These are phyloP conservation scores for Paracorniculantispora psalliotae DNA, from an alignment of 2,329 filamentous ascomycete species.

Conservation along the genomic window DNA sequence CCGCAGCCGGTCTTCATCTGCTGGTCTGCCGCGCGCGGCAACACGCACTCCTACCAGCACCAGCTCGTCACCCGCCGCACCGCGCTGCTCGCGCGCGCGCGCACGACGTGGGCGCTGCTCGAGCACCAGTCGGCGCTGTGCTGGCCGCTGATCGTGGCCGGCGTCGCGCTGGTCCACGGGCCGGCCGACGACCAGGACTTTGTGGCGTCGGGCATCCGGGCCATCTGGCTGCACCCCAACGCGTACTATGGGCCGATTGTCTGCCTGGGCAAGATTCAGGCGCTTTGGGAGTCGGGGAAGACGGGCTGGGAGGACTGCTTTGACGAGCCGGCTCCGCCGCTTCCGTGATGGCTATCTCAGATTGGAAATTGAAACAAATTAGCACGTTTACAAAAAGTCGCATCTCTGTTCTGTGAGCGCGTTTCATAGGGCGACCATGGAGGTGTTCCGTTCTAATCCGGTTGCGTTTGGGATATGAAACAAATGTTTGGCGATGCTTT, in stretches of 20 bases:
- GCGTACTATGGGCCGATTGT: background rate
- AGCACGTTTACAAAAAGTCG: too few species aligned
- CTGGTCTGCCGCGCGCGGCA: background rate
- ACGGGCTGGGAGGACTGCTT: conserved; percentile 3
- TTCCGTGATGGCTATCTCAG: background rate
- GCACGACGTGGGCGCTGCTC: background rate
- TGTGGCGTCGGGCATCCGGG: background rate
- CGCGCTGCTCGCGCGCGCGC: background rate
- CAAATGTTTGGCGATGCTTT: background rate
- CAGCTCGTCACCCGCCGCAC: background rate
- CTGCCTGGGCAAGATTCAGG: background rate
- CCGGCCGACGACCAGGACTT: background rate
- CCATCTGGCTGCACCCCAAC: background rate
- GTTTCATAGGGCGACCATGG: background rate
- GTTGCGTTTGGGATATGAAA: conserved; percentile 2
- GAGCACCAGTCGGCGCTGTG: background rate
- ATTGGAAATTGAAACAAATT: background rate
- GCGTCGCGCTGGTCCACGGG: background rate
- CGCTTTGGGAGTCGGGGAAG: background rate
- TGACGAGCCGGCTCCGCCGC: background rate
- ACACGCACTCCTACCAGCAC: background rate
- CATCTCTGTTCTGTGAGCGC: background rate
- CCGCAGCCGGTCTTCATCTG: background rate
- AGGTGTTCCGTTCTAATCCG: background rate
- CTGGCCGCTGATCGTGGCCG: background rate